Conservation (phyloP, 2,329 filamentous ascomycete species). For the Pyrenophora graminea region DNA sequence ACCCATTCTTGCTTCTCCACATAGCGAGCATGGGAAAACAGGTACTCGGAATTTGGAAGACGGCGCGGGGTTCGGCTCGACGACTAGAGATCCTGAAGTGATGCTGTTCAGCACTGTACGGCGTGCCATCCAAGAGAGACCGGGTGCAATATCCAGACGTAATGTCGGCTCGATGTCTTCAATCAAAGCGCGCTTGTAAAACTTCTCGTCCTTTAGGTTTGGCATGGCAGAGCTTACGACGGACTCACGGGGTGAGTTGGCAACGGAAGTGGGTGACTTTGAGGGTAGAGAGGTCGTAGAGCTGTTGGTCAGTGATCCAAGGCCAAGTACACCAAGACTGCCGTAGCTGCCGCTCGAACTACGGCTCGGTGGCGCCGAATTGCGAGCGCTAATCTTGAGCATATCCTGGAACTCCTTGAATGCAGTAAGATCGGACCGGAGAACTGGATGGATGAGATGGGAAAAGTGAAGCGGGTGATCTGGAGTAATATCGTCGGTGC, state of each 20-base stretch:
- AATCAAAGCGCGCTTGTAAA: slow-evolving; percentile 85
- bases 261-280: slow-evolving; percentile 46
- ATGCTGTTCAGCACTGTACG: slow-evolving; percentile 82
- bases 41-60: slow-evolving; percentile 59
- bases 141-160: slow-evolving; percentile 84
- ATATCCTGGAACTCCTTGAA: slow-evolving; percentile 87
- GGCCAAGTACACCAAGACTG: slow-evolving; percentile 63
- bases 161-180: slow-evolving; percentile 96
- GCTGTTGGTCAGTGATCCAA: slow-evolving; percentile 57
- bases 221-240: slow-evolving; percentile 48
- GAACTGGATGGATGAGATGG: slow-evolving; percentile 79
- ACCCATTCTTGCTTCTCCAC: slow-evolving; percentile 78
- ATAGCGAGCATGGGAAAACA: slow-evolving; percentile 78
- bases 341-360: slow-evolving; percentile 73
- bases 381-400: slow-evolving; percentile 65
- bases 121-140: slow-evolving; percentile 90
- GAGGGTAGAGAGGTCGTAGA: slow-evolving; percentile 57
- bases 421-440: slow-evolving; percentile 77
- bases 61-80: slow-evolving; percentile 69
- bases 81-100: slow-evolving; percentile 80
- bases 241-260: slow-evolving; percentile 44
- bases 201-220: slow-evolving; percentile 84
- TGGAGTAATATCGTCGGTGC: slow-evolving; percentile 59
- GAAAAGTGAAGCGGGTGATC: slow-evolving; percentile 74
- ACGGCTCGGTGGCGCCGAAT: slow-evolving; percentile 64